Base-by-base conservation (phyloP, 2,329 filamentous ascomycete species). In the Cladosporium oxysporum region DNA sequence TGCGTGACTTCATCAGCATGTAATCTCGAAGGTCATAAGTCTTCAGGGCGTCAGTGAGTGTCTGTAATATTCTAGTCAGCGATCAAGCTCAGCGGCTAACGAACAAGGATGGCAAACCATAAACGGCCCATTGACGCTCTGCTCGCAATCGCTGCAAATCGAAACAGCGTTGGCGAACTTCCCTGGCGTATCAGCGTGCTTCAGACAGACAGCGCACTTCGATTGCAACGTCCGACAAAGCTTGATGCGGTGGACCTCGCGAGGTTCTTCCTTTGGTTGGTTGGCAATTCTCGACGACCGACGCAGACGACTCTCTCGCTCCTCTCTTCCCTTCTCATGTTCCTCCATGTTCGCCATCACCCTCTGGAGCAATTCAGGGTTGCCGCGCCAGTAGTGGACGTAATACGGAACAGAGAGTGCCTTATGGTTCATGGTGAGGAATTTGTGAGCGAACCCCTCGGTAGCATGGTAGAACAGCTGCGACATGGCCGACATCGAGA, bases 401-500 rank as follows among this genome's bases (percentile, higher is more conserved):
- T 57, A 61, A 29, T 2, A 47, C 8, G 29, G 57, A 11, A 12
- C 23, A 21, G 21, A 14, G 8, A 59, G 57, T 12, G 2, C 57
- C 31, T n/a, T 28, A 5, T 55, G 64, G 37, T 66, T 29, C 35
- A 41, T 58, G 2, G 28, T 47, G n/a, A 66, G n/a, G 49, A 67
- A 64, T 4, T 47, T 49, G 14, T 21, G 23, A 12, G 66, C 29
- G 44, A 70, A 69, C n/a, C 64, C 52, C 41, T 70, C 67, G 4
- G 64, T 62, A 14, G 49, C 29, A 37, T 44, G 57, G 35, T 62
- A 64, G 53, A 70, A 64, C 23, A 47, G 57, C 14, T 16, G 61
- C 3, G 68, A 70, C 68, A 70, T 68, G 5, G 65, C 63, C 2
- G 68, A 58, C 41, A 70, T 64, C 18, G 67, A 66, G 11, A 70